phyloP scores from a whole-genome alignment of 306 rosid species.

The Herpetospermum pedunculosum region DNA sequence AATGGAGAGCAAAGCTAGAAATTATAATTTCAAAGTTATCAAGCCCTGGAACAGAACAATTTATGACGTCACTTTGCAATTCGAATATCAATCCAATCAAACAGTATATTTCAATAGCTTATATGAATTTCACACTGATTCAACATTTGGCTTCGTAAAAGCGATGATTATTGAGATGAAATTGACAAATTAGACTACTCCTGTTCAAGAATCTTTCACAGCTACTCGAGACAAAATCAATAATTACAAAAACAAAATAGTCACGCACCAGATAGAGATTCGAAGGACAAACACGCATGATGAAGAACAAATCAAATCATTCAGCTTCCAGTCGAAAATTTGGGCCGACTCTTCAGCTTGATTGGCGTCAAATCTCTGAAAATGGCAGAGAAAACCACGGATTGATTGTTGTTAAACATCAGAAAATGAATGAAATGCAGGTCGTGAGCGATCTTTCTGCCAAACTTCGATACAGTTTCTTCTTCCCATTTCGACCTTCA shows the following conservation, averaged over 20 bases:
- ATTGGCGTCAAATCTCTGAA: not conserved
- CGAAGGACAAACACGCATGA: not conserved
- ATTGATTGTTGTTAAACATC: not conserved
- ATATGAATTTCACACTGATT: not conserved
- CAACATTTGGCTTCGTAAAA: not conserved
- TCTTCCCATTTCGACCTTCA: not conserved
- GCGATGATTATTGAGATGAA: not conserved
- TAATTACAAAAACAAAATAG: not conserved
- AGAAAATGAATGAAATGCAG: not conserved
- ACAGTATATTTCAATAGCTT: not conserved
- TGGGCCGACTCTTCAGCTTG: not conserved
- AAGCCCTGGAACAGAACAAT: not conserved
- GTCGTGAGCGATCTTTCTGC: not conserved
- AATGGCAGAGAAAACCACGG: not conserved
- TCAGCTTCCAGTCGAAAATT: not conserved
- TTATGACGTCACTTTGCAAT: not conserved
- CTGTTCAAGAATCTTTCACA: not conserved
- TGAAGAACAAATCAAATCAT: not conserved
- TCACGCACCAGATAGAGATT: not conserved
- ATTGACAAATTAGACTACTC: not conserved
- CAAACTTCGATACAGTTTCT: not conserved
- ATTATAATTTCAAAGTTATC: not conserved
- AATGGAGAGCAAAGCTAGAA: not conserved
- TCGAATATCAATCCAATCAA: not conserved
- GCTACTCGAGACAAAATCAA: not conserved